Percentiles rank a stretch among this genome's conserved stretches.
Evolutionary conservation across 768 basidiomycete species (phyloP).

Genomic region (Pisolithus albus): DNA sequence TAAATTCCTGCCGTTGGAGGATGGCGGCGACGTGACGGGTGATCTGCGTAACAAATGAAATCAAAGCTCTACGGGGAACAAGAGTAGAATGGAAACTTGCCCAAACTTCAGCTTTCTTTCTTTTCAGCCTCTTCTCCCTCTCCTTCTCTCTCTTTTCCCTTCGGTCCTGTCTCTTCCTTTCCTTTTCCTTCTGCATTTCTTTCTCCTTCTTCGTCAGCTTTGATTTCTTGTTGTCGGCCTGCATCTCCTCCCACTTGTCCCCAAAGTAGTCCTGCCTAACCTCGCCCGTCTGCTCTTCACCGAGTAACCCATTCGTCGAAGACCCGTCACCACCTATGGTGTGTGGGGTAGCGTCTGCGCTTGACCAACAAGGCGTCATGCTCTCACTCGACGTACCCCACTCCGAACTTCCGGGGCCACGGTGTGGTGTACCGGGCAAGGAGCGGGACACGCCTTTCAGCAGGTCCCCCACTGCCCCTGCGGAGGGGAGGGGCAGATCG

Average conservation of each 20-base stretch:
- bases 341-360: not conserved
- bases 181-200: conserved; percentile 12
- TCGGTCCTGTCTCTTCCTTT: conserved; percentile 35
- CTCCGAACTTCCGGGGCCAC: not conserved
- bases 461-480: not conserved
- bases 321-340: conserved; percentile 6
- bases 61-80: not conserved
- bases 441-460: conserved; percentile 6
- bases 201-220: conserved; percentile 19
- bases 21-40: conserved; percentile 81
- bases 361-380: not conserved
- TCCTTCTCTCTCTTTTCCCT: conserved; percentile 35
- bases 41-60: conserved; percentile 39
- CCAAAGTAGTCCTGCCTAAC: conserved; percentile 21
- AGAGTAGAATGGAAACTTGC: conserved; percentile 35
- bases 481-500: conserved; percentile 29
- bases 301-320: conserved; percentile 10
- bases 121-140: conserved; percentile 42
- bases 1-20: conserved; percentile 75
- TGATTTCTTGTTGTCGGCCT: conserved; percentile 20
- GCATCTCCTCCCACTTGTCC: conserved; percentile 17
- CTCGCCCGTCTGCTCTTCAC: conserved; percentile 13
- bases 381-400: conserved; percentile 11
- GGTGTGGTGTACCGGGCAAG: conserved; percentile 6
- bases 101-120: conserved; percentile 71